phyloP scores from a whole-genome alignment of 768 basidiomycete species.

The Phaffia australis region DNA sequence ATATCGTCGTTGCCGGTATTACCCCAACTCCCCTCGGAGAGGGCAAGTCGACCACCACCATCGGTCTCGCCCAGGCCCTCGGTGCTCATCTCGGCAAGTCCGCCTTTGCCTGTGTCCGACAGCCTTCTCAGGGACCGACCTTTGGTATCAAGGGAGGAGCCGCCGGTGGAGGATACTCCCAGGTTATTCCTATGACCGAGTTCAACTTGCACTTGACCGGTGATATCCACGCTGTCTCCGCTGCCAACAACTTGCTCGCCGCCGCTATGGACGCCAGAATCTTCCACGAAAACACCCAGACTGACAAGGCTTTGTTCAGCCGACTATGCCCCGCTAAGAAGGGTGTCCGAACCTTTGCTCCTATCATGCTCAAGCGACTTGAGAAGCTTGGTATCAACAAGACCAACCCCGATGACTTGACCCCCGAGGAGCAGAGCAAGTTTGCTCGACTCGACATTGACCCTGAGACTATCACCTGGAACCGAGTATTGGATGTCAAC shows the following conservation, averaged over 20 bases:
- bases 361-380: slow-evolving; percentile 90
- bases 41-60: slow-evolving; percentile 96
- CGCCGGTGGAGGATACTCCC: slow-evolving; percentile 94
- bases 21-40: slow-evolving; percentile 95
- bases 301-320: slow-evolving; percentile 86
- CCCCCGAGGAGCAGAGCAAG: slow-evolving; percentile 76
- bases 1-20: slow-evolving; percentile 90
- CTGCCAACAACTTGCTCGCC: slow-evolving; percentile 92
- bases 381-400: slow-evolving; percentile 92
- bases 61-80: slow-evolving; percentile 90
- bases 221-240: slow-evolving; percentile 94
- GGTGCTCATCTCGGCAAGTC: slow-evolving; percentile 87
- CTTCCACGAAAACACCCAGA: slow-evolving; percentile 92
- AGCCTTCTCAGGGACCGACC: slow-evolving; percentile 96
- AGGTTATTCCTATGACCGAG: slow-evolving; percentile 99
- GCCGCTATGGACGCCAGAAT: slow-evolving; percentile 94
- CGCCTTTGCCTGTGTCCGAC: slow-evolving; percentile 90
- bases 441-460: slow-evolving; percentile 92
- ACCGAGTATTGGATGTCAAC: slow-evolving; percentile 91
- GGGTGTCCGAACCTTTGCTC: slow-evolving; percentile 85
- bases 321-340: slow-evolving; percentile 88
- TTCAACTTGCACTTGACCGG: slow-evolving; percentile 95
- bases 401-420: slow-evolving; percentile 81
- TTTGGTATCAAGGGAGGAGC: slow-evolving; percentile 99
- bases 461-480: slow-evolving; percentile 82